Evolutionary conservation across 2,329 filamentous ascomycete species (phyloP).

Genomic region (Claviceps sp.): DNA sequence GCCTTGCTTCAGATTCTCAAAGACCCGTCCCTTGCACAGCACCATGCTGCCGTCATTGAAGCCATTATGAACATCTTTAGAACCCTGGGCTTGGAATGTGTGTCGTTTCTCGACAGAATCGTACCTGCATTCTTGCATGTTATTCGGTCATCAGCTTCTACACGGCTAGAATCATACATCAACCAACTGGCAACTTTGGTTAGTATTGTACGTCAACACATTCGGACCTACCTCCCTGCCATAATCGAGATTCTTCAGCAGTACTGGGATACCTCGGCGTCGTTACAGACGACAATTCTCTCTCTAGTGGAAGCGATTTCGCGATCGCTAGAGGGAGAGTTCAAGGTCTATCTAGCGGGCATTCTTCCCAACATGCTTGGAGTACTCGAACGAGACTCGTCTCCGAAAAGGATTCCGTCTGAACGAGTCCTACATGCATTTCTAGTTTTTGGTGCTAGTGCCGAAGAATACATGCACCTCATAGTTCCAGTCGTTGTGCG

Average conservation of each 20-base stretch:
- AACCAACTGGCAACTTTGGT: slow-evolving; percentile 90
- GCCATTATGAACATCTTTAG: slow-evolving; percentile 99
- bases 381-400: slow-evolving; percentile 75
- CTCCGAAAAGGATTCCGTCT: slow-evolving; percentile 63
- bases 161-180: slow-evolving; percentile 86
- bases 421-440: slow-evolving; percentile 91
- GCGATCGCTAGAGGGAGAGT: slow-evolving; percentile 87
- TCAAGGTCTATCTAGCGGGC: slow-evolving; percentile 87
- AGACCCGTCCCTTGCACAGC: slow-evolving; percentile 76
- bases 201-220: slow-evolving; percentile 91
- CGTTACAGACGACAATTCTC: slow-evolving; percentile 81
- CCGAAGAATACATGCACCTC: slow-evolving; percentile 97
- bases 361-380: slow-evolving; percentile 89
- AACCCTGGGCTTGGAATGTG: slow-evolving; percentile 88
- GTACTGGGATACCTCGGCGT: slow-evolving; percentile 72
- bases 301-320: slow-evolving; percentile 89
- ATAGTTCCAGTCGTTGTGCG: slow-evolving; percentile 93
- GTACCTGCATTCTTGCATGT: slow-evolving; percentile 88
- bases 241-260: slow-evolving; percentile 80
- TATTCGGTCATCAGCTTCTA: slow-evolving; percentile 66
- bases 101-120: slow-evolving; percentile 86
- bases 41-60: slow-evolving; percentile 89
- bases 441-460: slow-evolving; percentile 86
- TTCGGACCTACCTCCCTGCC: slow-evolving; percentile 74
- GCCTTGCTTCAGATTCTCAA: slow-evolving; percentile 85